Percentiles rank a stretch among this genome's conserved stretches.
These are phyloP conservation scores for Rhodocollybia butyracea DNA, from an alignment of 768 basidiomycete species.

Conservation along the genomic window DNA sequence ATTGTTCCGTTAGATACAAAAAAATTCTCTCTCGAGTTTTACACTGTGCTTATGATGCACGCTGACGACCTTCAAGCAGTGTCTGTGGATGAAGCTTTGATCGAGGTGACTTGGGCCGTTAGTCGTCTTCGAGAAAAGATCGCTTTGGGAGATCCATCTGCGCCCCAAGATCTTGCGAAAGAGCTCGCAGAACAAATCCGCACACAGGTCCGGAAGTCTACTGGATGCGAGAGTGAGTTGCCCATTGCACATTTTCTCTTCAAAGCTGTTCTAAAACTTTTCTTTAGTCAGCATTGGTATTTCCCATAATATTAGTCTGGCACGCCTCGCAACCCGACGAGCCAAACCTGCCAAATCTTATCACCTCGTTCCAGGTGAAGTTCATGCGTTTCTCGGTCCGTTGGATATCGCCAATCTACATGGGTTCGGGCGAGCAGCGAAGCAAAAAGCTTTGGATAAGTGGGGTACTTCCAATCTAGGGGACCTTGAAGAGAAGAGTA, in stretches of 20 bases:
- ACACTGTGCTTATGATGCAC: slow-evolving; percentile 86
- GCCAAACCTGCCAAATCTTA: slow-evolving; percentile 91
- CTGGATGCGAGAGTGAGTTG: slow-evolving; percentile 76
- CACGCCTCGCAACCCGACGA: slow-evolving; percentile 83
- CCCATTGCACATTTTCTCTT: neutral
- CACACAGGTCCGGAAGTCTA: slow-evolving; percentile 68
- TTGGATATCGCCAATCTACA: slow-evolving; percentile 80
- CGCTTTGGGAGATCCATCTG: slow-evolving; percentile 21
- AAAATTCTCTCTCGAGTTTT: slow-evolving; percentile 82
- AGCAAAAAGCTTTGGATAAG: slow-evolving; percentile 78
- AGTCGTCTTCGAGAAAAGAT: slow-evolving; percentile 32
- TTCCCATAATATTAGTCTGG: slow-evolving; percentile 87
- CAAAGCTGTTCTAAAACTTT: neutral
- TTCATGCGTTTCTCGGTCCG: slow-evolving; percentile 54
- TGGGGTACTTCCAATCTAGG: slow-evolving; percentile 70
- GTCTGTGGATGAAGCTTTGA: slow-evolving; percentile 92
- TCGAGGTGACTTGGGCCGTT: slow-evolving; percentile 76
- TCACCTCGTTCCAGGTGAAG: slow-evolving; percentile 59
- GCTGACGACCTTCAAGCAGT: slow-evolving; percentile 94
- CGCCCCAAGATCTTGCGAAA: slow-evolving; percentile 56
- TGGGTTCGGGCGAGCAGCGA: slow-evolving; percentile 77
- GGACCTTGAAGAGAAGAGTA: slow-evolving; percentile 63
- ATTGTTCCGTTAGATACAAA: slow-evolving; percentile 62
- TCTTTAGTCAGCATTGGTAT: slow-evolving; percentile 85
- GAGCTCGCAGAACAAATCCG: slow-evolving; percentile 82